Base-by-base conservation (phyloP, 2,329 filamentous ascomycete genomes). In the Aureobasidium sp. region DNA sequence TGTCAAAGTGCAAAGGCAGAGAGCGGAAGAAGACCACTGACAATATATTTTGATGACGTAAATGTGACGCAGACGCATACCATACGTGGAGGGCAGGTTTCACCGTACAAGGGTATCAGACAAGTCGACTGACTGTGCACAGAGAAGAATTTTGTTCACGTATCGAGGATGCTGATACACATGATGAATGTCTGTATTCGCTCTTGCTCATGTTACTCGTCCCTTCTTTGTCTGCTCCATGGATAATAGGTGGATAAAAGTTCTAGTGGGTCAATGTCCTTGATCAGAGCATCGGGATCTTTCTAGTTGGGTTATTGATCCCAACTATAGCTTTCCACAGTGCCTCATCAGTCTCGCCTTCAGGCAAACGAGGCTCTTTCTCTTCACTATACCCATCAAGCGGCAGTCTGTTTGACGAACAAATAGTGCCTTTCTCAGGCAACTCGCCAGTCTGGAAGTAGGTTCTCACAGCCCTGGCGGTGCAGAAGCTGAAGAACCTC, bases 391-490 rank as follows among this genome's bases (percentile, higher is more conserved):
- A 64, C 10, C 61, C 64, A 57, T 64, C 62, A 17, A 67, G 61
- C n/a, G 66, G 66, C 47, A 54, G 25, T 23, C 61, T 46, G 59
- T 76, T 73, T 4, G 69, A 70, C 19, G 67, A 58, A 60, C 76
- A 78, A 4, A 75, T 62, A 7, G 68, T 70, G 3, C 68, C 73
- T 3, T 57, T n/a, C 0, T 65, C 57, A 1, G 76, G 76, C 25
- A 78, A 60, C 29, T 62, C 64, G 0, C 76, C 76, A 2, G 69
- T 70, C 47, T 76, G 74, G 63, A 77, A 78, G 60, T 78, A 78
- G 4, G 61, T 61, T 25, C 74, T 70, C 21, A 78, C 69, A 1
- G 63, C 64, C 21, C 67, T 70, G 29, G 66, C 69, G 1, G 70
- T 68, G 60, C 76, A 78, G 2, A 71, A 53, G 2, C 72, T 75